Conservation (phyloP, 202 grass and related monocot species). For the Brachypodium distachyon region DNA sequence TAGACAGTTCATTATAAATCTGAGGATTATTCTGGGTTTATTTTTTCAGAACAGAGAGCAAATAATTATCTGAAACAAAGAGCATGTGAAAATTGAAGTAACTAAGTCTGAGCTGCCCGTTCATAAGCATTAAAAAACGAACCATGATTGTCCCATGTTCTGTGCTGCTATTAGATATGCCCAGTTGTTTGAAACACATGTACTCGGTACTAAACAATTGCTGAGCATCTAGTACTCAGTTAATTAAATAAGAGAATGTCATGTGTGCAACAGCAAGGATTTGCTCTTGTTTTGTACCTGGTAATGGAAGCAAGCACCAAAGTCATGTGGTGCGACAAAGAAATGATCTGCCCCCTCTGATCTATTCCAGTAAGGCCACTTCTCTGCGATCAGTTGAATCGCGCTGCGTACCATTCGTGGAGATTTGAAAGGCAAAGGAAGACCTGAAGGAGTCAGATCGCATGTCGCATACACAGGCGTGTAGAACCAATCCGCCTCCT, state of each 20-base stretch:
- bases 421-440: conserved; percentile 73
- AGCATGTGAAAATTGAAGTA: conserved; percentile 15
- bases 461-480: conserved; percentile 73
- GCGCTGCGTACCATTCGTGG: conserved; percentile 83
- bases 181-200: not conserved
- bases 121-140: not conserved
- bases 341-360: conserved; percentile 90
- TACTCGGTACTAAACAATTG: not conserved
- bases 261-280: not conserved
- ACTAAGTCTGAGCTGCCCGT: not conserved
- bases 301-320: conserved; percentile 87
- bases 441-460: conserved; percentile 63
- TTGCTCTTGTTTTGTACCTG: conserved; percentile 44
- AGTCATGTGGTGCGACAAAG: conserved; percentile 87
- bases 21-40: not conserved
- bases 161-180: conserved; percentile 7
- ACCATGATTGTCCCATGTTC: conserved; percentile 24
- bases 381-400: conserved; percentile 54
- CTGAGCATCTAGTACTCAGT: not conserved
- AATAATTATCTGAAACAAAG: conserved; percentile 6
- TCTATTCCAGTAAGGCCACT: conserved; percentile 83
- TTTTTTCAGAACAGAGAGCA: not conserved
- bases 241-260: conserved; percentile 6
- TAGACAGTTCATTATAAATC: not conserved
- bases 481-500: conserved; percentile 90